phyloP scores from a whole-genome alignment of 2,329 filamentous ascomycete species.

The Ceratocystis cacaofunesta region DNA sequence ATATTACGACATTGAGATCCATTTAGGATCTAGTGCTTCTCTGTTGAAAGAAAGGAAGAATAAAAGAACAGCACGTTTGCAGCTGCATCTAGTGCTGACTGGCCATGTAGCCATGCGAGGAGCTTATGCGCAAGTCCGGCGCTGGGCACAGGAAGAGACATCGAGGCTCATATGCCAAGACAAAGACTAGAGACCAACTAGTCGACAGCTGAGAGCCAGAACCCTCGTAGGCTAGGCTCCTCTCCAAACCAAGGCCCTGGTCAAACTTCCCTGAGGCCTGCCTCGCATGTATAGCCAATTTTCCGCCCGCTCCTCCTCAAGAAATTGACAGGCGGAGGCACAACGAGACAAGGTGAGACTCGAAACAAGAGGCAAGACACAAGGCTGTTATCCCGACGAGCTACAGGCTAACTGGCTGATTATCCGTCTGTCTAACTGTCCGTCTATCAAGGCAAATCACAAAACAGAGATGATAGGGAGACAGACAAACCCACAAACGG shows the following conservation, averaged over 20 bases:
- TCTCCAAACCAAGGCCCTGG: too few relatives aligned
- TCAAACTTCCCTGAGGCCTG: too few relatives aligned
- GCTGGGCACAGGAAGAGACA: not conserved
- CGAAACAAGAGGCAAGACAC: not conserved
- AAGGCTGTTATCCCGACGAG: not conserved
- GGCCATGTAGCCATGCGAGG: not conserved
- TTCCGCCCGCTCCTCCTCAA: not conserved
- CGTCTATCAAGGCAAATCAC: not conserved
- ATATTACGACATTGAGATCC: constrained; percentile 4
- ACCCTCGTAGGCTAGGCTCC: too few relatives aligned
- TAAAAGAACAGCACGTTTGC: not conserved
- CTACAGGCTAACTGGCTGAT: not conserved
- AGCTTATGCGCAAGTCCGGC: not conserved
- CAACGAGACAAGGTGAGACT: not conserved
- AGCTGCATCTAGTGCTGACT: not conserved
- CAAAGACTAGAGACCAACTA: too few relatives aligned
- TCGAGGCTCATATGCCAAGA: too few relatives aligned
- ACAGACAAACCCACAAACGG: too few relatives aligned
- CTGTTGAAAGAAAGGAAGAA: too few relatives aligned
- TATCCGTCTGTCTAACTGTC: not conserved
- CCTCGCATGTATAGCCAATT: not conserved
- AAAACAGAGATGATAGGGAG: too few relatives aligned
- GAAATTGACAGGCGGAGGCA: not conserved
- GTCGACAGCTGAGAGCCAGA: too few relatives aligned
- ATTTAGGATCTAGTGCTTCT: not conserved